Conservation (phyloP, 768 basidiomycete species). For the Leccinum variicolor region DNA sequence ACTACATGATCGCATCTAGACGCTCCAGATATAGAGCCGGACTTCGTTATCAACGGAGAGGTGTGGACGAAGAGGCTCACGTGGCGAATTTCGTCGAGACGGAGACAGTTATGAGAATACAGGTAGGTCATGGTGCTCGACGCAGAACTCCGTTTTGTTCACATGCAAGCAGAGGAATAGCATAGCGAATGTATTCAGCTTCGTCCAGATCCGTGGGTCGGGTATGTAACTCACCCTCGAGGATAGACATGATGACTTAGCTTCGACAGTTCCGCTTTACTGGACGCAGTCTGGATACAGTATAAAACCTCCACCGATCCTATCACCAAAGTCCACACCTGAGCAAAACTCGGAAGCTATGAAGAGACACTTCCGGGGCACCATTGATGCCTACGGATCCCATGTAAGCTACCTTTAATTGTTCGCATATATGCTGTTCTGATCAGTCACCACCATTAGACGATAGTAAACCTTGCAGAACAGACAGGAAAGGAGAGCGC, state of each 20-base stretch:
- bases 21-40: conserved; percentile 89
- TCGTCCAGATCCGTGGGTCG: conserved; percentile 90
- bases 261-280: conserved; percentile 73
- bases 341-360: conserved; percentile 69
- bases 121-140: conserved; percentile 43
- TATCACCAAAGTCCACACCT: conserved; percentile 70
- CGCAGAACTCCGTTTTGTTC: not conserved
- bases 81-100: conserved; percentile 98
- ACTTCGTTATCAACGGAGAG: conserved; percentile 89
- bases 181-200: conserved; percentile 75
- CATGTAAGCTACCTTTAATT: conserved; percentile 47
- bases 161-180: conserved; percentile 58
- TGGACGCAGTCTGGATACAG: conserved; percentile 90
- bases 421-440: conserved; percentile 3
- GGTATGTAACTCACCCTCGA: conserved; percentile 41
- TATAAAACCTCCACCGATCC: conserved; percentile 81
- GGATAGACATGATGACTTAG: not conserved
- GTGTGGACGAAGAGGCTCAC: conserved; percentile 88
- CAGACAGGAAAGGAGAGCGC: conserved; percentile 82
- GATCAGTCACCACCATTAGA: conserved; percentile 39
- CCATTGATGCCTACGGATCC: conserved; percentile 68
- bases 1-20: conserved; percentile 82
- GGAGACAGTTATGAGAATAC: conserved; percentile 81
- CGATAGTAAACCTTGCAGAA: conserved; percentile 87
- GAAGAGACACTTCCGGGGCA: conserved; percentile 68